A percentile compares a stretch with the other conserved stretches of the same genome.
phyloP scores from a whole-genome alignment of 805 yeast genomes.

The Starmerella davenportii region DNA sequence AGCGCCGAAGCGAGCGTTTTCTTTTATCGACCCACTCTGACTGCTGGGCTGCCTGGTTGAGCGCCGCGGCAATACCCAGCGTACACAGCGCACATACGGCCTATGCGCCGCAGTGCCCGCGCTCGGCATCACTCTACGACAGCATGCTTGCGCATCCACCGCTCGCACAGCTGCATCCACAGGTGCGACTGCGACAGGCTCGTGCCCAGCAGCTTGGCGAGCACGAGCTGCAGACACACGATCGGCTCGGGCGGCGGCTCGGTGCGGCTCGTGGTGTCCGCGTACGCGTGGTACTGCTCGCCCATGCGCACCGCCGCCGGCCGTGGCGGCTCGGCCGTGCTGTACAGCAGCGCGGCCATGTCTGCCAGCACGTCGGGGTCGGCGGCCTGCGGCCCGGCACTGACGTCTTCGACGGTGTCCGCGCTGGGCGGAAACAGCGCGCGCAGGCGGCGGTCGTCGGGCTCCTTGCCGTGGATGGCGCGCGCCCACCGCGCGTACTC shows the following conservation, averaged over 20 bases:
- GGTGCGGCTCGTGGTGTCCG: neutral
- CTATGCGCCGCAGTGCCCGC: no score
- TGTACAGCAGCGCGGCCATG: neutral
- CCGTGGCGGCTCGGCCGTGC: neutral
- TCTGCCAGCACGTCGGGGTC: neutral
- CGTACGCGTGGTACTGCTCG: neutral
- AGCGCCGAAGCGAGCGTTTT: no score
- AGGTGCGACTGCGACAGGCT: neutral
- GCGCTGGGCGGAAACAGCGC: neutral
- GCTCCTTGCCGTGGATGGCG: conserved; percentile 20
- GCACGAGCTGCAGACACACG: conserved; percentile 1
- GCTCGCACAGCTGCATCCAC: conserved; percentile 5
- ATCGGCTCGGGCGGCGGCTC: conserved; percentile 8
- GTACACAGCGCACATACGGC: no score
- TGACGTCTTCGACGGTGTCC: neutral
- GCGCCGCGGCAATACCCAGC: no score
- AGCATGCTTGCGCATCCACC: neutral
- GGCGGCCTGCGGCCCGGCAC: neutral
- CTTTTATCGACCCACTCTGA: no score
- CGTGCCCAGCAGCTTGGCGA: conserved; percentile 2
- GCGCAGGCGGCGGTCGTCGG: neutral
- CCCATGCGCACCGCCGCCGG: neutral
- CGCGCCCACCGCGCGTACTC: conserved; percentile 19
- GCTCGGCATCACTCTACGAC: no score
- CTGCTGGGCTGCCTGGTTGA: no score